Percentiles rank a stretch among this genome's conserved stretches.
These are phyloP conservation scores for Sarocladium kiliense DNA, from an alignment of 2,329 filamentous ascomycete species.

Conservation along the genomic window DNA sequence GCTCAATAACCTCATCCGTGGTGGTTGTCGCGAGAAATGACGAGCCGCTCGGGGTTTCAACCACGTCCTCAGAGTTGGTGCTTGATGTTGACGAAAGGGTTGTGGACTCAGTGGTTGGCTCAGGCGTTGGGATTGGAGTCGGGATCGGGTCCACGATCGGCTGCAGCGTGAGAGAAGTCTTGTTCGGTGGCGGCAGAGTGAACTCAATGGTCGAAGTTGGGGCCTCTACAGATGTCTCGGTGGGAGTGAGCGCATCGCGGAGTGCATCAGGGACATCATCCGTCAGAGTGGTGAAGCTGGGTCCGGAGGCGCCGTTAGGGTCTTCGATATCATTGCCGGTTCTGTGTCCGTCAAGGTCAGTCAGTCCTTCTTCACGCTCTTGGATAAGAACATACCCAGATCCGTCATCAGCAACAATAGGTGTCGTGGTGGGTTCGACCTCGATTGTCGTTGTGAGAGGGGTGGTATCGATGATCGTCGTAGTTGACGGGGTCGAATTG, in stretches of 20 bases:
- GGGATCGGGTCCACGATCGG: neutral
- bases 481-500: neutral
- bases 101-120: neutral
- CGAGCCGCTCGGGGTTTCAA: slow-evolving; percentile 1
- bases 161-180: neutral
- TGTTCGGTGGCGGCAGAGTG: neutral
- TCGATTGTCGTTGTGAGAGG: neutral
- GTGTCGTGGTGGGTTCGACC: neutral
- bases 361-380: neutral
- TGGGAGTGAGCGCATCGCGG: neutral
- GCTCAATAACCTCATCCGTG: neutral
- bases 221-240: neutral
- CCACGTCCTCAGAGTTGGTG: neutral
- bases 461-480: neutral
- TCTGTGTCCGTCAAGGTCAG: neutral
- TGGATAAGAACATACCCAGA: neutral
- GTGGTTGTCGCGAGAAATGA: neutral
- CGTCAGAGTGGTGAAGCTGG: neutral
- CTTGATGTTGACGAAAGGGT: neutral
- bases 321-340: neutral
- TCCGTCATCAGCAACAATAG: neutral
- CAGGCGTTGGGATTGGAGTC: neutral
- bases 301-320: neutral
- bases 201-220: neutral
- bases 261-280: neutral